Evolutionary conservation across 179 eudicot species (phyloP), one percentile per base, ranked within the genome.

Genomic region (Beta lomatogona): DNA sequence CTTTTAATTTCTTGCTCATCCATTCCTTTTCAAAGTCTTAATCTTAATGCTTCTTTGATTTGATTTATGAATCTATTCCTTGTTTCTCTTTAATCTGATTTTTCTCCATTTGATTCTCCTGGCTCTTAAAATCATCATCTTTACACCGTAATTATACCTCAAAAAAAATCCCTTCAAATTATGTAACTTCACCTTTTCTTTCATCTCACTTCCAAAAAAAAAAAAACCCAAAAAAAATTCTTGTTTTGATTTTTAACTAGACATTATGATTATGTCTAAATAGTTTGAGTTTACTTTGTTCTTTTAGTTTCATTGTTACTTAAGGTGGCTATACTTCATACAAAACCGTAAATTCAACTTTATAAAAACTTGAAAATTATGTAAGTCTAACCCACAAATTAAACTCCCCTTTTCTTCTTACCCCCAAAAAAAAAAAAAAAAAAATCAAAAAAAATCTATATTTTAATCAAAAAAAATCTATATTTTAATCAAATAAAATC

Each of bases 361-460:
- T 80, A 86, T 83, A 83, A 86, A 82, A 83, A 72, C 84, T 79
- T 3, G 0, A 11, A 76, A 80, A 83, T 80, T 83, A 86, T 86
- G 88, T 86, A 86, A 80, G 25, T 22, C 44, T 31, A 70, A 13
- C 61, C 45, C 22, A 15, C 21, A 5, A 18, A 58, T 36, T 36
- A 15, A 11, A 7, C 0, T 21, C 1, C 22, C 19, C 15, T 58
- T 52, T 36, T 44, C 2, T 44, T 71, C 0, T 18, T 1, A 3
- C 25, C 55, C 3, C 9, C 9, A 25, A 74, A 74, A 74, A 74
- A 58, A 45, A 83, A 65, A 61, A 71, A 73, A 79, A 70, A 59
- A 68, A 83, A 13, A 22, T 5, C 10, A 18, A 4, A 65, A 36
- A 16, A 46, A 36, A 36, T 36, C 41, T 36, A 36, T 1, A 36